These are phyloP conservation scores for Cordyceps javanica DNA, from an alignment of 2,329 filamentous ascomycete species.

Conservation along the genomic window DNA sequence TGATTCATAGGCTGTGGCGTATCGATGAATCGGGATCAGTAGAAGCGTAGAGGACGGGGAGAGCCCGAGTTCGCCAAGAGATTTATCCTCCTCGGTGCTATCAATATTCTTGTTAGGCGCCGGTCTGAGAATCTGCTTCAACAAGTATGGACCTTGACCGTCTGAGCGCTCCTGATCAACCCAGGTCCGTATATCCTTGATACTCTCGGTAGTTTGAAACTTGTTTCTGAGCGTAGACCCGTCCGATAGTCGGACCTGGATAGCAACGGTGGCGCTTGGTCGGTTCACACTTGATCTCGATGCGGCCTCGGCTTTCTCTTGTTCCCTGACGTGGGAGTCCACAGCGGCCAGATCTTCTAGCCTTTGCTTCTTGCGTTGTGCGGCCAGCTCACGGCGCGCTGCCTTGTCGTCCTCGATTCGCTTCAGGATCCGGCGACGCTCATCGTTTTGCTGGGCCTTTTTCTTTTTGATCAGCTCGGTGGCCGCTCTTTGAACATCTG, in stretches of 20 bases:
- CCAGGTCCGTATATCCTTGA: slow-evolving; percentile 70
- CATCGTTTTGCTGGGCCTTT: slow-evolving; percentile 59
- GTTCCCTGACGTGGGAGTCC: slow-evolving; percentile 24
- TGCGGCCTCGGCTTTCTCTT: slow-evolving; percentile 26
- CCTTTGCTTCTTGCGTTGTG: slow-evolving; percentile 40
- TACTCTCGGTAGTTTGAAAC: slow-evolving; percentile 59
- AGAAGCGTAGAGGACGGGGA: slow-evolving; percentile 77
- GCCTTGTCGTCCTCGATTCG: slow-evolving; percentile 72
- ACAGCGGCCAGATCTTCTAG: slow-evolving; percentile 23
- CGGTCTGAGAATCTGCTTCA: slow-evolving; percentile 78
- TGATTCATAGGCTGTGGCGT: slow-evolving; percentile 34
- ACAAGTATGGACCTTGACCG: slow-evolving; percentile 63
- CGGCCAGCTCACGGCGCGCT: slow-evolving; percentile 54
- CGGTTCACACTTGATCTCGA: slow-evolving; percentile 19
- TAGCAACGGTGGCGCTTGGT: slow-evolving; percentile 35
- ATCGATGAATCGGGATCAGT: slow-evolving; percentile 60
- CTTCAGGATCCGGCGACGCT: slow-evolving; percentile 64
- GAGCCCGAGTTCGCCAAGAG: slow-evolving; percentile 63
- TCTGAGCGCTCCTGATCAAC: slow-evolving; percentile 59
- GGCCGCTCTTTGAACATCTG: slow-evolving; percentile 39
- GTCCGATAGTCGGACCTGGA: slow-evolving; percentile 80
- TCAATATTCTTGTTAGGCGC: slow-evolving; percentile 69
- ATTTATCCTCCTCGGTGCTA: slow-evolving; percentile 64
- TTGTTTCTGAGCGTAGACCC: slow-evolving; percentile 70
- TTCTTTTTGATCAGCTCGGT: slow-evolving; percentile 51